phyloP scores from a whole-genome alignment of 1,284 basidiomycete species.

The Hemileia vastatrix region DNA sequence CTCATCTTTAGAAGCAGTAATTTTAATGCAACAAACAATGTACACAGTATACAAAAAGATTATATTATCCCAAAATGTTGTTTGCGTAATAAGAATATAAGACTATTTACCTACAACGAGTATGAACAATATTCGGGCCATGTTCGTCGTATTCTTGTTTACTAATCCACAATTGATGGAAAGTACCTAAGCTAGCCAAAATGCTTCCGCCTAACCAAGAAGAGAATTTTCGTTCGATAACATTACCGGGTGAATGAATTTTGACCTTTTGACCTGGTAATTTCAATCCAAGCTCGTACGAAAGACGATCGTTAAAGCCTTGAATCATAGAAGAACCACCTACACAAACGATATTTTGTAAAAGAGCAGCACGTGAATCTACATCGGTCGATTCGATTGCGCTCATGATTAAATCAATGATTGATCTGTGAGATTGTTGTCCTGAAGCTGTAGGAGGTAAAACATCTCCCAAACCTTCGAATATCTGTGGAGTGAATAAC shows the following conservation, averaged over 20 bases:
- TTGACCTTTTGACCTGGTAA: constrained; percentile 61
- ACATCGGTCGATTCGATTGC: constrained; percentile 77
- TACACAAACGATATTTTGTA: constrained; percentile 86
- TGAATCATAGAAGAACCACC: constrained; percentile 80
- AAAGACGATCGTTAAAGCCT: constrained; percentile 75
- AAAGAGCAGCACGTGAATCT: constrained; percentile 76
- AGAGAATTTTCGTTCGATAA: constrained; percentile 73
- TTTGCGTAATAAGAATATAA: no score
- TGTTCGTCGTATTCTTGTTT: no score
- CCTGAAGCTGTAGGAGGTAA: no score
- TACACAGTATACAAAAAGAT: no score
- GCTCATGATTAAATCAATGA: constrained; percentile 56
- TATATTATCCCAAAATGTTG: no score
- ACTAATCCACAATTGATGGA: constrained; percentile 92
- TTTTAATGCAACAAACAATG: no score
- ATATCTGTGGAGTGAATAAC: constrained; percentile 64
- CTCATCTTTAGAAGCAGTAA: no score
- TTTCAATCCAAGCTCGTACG: constrained; percentile 63
- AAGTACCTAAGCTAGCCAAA: constrained; percentile 81
- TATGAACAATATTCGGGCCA: no score
- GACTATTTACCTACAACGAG: no score
- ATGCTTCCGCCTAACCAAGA: constrained; percentile 94
- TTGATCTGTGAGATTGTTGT: constrained; percentile 6
- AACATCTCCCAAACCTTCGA: no score
- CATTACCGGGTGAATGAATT: constrained; percentile 80